Conservation (phyloP, 371 early-diverging fungal genomes). For the Syncephalastrum racemosum region DNA sequence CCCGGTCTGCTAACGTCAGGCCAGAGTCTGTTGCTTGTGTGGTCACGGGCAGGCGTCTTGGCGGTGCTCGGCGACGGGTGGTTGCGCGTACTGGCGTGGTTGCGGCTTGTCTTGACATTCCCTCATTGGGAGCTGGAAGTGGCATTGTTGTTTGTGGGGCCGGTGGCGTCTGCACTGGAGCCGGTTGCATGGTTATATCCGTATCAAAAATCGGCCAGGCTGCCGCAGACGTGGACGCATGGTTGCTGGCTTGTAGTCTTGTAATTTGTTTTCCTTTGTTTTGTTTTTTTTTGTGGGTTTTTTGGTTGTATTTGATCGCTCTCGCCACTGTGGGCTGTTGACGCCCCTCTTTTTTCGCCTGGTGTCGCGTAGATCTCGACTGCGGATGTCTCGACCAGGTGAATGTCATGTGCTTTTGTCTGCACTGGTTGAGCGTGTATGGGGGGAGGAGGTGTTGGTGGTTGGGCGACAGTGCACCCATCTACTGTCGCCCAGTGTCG, state of each 20-base stretch:
- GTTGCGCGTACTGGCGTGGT: too few relatives aligned
- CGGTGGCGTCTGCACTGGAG: too few relatives aligned
- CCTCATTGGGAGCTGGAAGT: background rate
- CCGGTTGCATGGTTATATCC: too few relatives aligned
- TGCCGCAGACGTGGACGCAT: too few relatives aligned
- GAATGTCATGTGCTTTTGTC: constrained; percentile 3
- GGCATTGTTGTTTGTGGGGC: background rate
- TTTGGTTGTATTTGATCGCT: background rate
- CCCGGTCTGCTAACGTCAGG: constrained; percentile 3
- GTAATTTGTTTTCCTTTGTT: background rate
- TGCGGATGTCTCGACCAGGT: too few relatives aligned
- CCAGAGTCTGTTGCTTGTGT: background rate
- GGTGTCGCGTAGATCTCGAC: too few relatives aligned
- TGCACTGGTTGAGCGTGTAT: constrained; percentile 1
- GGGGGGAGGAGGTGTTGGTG: background rate
- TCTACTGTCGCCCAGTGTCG: constrained; percentile 5
- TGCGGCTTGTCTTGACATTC: background rate
- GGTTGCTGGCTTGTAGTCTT: too few relatives aligned
- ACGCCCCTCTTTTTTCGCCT: too few relatives aligned
- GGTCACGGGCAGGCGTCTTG: constrained; percentile 2
- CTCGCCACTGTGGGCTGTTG: too few relatives aligned
- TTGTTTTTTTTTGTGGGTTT: background rate
- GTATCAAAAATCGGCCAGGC: too few relatives aligned
- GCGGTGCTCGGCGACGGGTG: too few relatives aligned
- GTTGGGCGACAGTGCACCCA: background rate